Evolutionary conservation across 2,329 filamentous ascomycete species (phyloP).

Genomic region (Phialophora verrucosa): DNA sequence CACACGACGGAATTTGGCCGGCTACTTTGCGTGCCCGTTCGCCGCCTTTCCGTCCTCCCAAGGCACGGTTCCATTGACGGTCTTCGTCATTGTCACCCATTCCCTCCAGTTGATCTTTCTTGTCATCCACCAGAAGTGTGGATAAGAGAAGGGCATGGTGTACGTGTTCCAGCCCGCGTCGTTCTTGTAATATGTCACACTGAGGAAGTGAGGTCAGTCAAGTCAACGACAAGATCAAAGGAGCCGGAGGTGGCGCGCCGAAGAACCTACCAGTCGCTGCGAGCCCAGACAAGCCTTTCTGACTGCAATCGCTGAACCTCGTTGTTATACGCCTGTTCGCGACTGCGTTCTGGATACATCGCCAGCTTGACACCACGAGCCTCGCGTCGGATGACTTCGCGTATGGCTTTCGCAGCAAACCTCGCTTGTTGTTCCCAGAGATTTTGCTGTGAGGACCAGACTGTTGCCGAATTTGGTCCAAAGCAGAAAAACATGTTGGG

Average conservation of each 20-base stretch:
- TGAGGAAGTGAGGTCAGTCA: background rate
- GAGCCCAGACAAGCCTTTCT: background rate
- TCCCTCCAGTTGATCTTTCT: slow-evolving; percentile 9
- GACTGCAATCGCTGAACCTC: slow-evolving; percentile 6
- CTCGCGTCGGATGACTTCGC: slow-evolving; percentile 6
- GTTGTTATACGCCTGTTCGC: slow-evolving; percentile 9
- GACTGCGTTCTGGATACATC: slow-evolving; percentile 3
- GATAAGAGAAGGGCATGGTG: slow-evolving; percentile 9
- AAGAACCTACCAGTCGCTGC: background rate
- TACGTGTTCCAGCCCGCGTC: slow-evolving; percentile 15
- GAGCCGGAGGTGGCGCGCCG: background rate
- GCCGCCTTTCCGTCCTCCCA: background rate
- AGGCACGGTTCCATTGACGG: slow-evolving; percentile 3
- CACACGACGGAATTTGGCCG: background rate
- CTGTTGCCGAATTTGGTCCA: slow-evolving; percentile 10
- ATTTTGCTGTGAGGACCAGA: slow-evolving; percentile 15
- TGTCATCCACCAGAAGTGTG: slow-evolving; percentile 11
- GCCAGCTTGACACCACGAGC: slow-evolving; percentile 11
- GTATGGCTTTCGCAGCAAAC: slow-evolving; percentile 7
- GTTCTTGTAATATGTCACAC: slow-evolving; percentile 13
- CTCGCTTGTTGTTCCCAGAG: background rate
- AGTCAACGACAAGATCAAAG: background rate
- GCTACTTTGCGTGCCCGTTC: background rate
- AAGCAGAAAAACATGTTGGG: slow-evolving; percentile 21
- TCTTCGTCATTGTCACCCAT: slow-evolving; percentile 15